Conservation (phyloP, 768 basidiomycete species). For the Phallus indusiatus region DNA sequence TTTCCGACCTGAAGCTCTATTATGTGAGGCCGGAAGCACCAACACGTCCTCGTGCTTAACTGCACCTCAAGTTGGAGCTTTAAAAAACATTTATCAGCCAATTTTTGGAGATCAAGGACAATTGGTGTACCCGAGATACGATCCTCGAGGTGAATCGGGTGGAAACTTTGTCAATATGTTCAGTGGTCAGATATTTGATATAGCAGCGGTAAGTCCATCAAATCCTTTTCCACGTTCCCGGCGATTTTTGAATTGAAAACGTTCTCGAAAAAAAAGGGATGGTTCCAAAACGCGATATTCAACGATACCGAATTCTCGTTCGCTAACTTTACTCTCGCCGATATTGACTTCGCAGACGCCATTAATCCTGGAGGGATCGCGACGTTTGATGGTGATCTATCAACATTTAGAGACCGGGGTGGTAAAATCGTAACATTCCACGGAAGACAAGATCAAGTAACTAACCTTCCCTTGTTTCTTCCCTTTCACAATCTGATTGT, state of each 20-base stretch:
- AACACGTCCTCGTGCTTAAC: slow-evolving; percentile 17
- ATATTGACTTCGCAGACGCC: slow-evolving; percentile 12
- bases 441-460: slow-evolving; percentile 13
- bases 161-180: background rate
- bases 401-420: slow-evolving; percentile 16
- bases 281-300: background rate
- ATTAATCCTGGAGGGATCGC: slow-evolving; percentile 14
- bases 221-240: background rate
- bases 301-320: slow-evolving; percentile 17
- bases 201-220: slow-evolving; percentile 7
- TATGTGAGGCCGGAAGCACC: background rate
- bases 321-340: slow-evolving; percentile 12
- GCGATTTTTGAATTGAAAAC: slow-evolving; percentile 7
- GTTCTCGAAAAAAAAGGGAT: background rate
- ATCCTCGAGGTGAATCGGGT: slow-evolving; percentile 20
- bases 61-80: slow-evolving; percentile 18
- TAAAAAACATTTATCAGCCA: slow-evolving; percentile 19
- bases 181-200: background rate
- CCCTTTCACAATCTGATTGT: background rate
- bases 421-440: slow-evolving; percentile 21
- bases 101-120: slow-evolving; percentile 20
- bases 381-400: slow-evolving; percentile 14
- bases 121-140: slow-evolving; percentile 19
- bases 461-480: background rate
- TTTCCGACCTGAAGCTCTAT: slow-evolving; percentile 16